Conservation (phyloP, 2,329 filamentous ascomycete species). For the Bisporella sp. region DNA sequence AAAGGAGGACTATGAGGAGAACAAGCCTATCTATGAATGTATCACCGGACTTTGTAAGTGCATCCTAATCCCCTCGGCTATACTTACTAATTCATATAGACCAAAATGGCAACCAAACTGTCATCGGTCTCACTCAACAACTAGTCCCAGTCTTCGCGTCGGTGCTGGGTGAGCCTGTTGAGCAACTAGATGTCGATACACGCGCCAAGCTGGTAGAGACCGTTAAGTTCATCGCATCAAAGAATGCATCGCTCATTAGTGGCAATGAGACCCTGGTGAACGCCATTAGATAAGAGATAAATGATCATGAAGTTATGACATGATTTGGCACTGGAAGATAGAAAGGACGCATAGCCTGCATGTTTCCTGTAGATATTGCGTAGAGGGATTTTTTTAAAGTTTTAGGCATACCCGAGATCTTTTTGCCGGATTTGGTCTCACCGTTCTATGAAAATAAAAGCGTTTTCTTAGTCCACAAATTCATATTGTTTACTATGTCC, state of each 20-base stretch:
- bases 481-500: background rate
- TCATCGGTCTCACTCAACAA: conserved; percentile 62
- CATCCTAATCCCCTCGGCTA: background rate
- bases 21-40: conserved; percentile 87
- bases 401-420: too few species aligned
- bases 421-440: too few species aligned
- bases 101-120: conserved; percentile 59
- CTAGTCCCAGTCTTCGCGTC: conserved; percentile 66
- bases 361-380: background rate
- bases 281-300: conserved; percentile 6
- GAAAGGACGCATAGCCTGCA: background rate
- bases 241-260: conserved; percentile 21
- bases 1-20: conserved; percentile 93
- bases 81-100: conserved; percentile 34
- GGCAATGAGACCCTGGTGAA: conserved; percentile 18
- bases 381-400: too few species aligned
- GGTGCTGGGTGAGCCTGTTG: conserved; percentile 63
- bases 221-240: conserved; percentile 35
- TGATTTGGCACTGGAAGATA: conserved; percentile 8
- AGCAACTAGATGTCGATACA: conserved; percentile 69
- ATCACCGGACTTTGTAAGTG: conserved; percentile 76
- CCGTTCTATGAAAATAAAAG: too few species aligned
- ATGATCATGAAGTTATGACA: conserved; percentile 16
- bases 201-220: conserved; percentile 59
- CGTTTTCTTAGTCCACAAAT: too few species aligned